Evolutionary conservation across 345 rosid genomes (phyloP).

Genomic region (Eucalyptus decipiens): DNA sequence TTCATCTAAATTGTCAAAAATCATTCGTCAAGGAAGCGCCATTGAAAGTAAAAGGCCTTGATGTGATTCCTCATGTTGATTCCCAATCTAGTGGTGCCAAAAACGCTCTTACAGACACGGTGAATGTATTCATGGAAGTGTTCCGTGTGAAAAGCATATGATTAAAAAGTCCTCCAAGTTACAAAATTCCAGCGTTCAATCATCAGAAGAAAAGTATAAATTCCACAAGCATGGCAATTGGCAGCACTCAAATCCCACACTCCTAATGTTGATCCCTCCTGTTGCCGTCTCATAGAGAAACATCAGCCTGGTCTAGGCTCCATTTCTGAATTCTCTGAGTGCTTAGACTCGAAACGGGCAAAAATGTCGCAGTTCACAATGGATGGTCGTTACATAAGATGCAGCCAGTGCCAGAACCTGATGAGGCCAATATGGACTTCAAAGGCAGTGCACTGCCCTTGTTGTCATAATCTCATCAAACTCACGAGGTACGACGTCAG

Average conservation of each 20-base stretch:
- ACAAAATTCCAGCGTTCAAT: not conserved
- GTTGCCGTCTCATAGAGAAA: not conserved
- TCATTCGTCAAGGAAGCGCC: not conserved
- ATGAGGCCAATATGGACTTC: not conserved
- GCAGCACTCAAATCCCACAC: not conserved
- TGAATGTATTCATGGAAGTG: not conserved
- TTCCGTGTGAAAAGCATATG: not conserved
- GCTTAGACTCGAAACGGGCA: not conserved
- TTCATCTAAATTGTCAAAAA: not conserved
- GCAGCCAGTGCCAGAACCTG: not conserved
- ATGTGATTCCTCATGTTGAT: not conserved
- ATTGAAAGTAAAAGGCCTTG: not conserved
- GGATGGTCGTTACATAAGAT: not conserved
- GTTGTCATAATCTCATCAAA: not conserved
- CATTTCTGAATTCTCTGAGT: not conserved
- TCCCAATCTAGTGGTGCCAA: not conserved
- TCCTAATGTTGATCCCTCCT: not conserved
- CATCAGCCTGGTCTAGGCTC: not conserved
- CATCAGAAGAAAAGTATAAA: not conserved
- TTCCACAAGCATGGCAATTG: not conserved
- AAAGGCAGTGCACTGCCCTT: not conserved
- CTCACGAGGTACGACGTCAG: not conserved
- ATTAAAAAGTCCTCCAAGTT: not conserved
- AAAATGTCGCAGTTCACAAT: not conserved
- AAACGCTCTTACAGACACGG: not conserved